Percentiles rank a stretch among this genome's conserved stretches.
These are phyloP conservation scores for Vaccinium myrtillus DNA, from an alignment of 148 eudicot species.

Conservation along the genomic window DNA sequence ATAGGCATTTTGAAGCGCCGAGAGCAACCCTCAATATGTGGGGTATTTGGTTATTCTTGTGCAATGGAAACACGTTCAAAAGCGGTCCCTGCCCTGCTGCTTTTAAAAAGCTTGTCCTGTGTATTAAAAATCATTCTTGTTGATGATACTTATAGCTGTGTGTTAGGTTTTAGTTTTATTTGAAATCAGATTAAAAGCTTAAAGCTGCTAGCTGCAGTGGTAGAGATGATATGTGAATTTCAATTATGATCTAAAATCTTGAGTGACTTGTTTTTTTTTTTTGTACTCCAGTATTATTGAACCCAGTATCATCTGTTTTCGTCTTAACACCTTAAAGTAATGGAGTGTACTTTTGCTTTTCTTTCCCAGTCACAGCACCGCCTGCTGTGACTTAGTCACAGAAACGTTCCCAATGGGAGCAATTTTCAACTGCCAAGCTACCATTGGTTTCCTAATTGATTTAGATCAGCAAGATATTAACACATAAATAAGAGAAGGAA, in stretches of 20 bases:
- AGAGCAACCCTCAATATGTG: slow-evolving; percentile 21
- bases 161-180: slow-evolving; percentile 11
- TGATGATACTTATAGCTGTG: slow-evolving; percentile 5
- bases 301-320: too few species aligned
- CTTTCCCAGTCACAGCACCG: too few species aligned
- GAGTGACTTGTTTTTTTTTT: neutral
- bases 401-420: too few species aligned
- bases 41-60: too few species aligned
- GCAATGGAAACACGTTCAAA: slow-evolving; percentile 13
- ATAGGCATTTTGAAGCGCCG: neutral
- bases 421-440: too few species aligned
- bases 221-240: slow-evolving; percentile 13
- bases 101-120: slow-evolving; percentile 19
- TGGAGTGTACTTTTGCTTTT: too few species aligned
- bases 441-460: too few species aligned
- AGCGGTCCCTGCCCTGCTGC: slow-evolving; percentile 12
- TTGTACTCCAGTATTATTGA: neutral
- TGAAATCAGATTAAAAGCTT: slow-evolving; percentile 16
- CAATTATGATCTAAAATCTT: neutral
- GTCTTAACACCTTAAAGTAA: neutral
- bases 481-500: too few species aligned
- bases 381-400: too few species aligned
- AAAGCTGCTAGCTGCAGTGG: slow-evolving; percentile 8
- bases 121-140: slow-evolving; percentile 15
- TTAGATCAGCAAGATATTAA: too few species aligned